Base-by-base conservation (phyloP, 2,329 filamentous ascomycete genomes). In the Graphilbum fragrans region DNA sequence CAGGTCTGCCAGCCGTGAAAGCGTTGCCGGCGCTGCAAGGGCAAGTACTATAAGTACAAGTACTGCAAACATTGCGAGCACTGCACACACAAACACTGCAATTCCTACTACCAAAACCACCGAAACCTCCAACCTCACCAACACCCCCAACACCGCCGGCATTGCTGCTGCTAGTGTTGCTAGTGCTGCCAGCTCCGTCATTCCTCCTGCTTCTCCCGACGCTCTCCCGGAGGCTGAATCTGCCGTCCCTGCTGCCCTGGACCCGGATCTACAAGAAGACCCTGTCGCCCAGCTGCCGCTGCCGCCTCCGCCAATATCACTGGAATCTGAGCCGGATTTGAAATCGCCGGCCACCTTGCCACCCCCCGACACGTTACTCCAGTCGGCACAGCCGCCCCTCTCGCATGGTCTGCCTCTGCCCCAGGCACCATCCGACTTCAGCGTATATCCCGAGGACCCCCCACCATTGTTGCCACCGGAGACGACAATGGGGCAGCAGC, bases 1-100 rank as follows among this genome's bases (percentile, higher is more conserved):
- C 41, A 39, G 25, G 27, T 23, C 41, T 37, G 44, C 44, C 41
- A 39, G 25, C 32, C 23, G 39, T 37, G 44, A 41, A 41, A 39
- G n/a, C n/a, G n/a, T n/a, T n/a, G n/a, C n/a, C n/a, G n/a, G n/a
- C n/a, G n/a, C n/a, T n/a, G n/a, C n/a, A n/a, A n/a, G n/a, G n/a
- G n/a, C n/a, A n/a, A n/a, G n/a, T n/a, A n/a, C n/a, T n/a, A n/a
- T n/a, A n/a, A n/a, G n/a, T n/a, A n/a, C n/a, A n/a, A n/a, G 19
- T 21, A 23, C 37, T 38, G 25, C 25, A 29, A 35, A 39, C 17
- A 29, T n/a, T 20, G 7, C 34, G 8, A 11, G 34, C 8, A 29
- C 25, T 29, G 25, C 8, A 29, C 25, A 8, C 25, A 29, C 25
- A 8, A 16, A 18, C 21, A 5, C 34, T 35, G 6, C 34, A 11